Evolutionary conservation across 108 stramenopile species (phyloP), one percentile per base, ranked within the genome.

Genomic region (Skeletonema tropicum): DNA sequence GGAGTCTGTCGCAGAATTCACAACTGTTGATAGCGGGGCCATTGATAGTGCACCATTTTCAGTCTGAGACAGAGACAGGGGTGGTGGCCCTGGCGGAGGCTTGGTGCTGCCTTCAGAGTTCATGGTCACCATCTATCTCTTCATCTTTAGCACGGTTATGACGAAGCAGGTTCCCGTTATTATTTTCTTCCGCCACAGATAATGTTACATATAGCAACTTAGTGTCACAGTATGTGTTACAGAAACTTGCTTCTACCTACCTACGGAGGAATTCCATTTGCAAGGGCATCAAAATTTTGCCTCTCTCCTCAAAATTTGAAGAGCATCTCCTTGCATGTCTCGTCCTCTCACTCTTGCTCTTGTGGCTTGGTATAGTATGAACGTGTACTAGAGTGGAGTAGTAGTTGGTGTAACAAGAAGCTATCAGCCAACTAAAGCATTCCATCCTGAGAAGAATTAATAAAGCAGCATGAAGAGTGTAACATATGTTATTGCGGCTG

Each of bases 41-140:
- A 88, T 92, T 63, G 81, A 78, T 23, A 95, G 71, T 9, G 91
- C 81, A n/a, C 94, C 94, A 83, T 87, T 85, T 66, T 88, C 89
- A 15, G 90, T 82, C 68, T 76, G 78, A 61, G 83, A 83, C 19
- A 80, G 49, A 48, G 83, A 65, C 15, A 83, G 78, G 32, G 73
- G 41, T 3, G 79, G 61, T 42, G 42, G 66, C 59, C 64, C 58
- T 25, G 39, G 21, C n/a, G 55, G 74, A 21, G 76, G 66, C 59
- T 75, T 66, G 65, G 65, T 23, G 35, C 25, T 74, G 60, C 30
- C 52, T 55, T 55, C 21, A n/a, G 52, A 23, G 52, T n/a, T 55
- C 52, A 55, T 55, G 52, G 52, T 45, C 42, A 45, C 14, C 11
- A 45, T 38, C 36, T 36, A n/a, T n/a, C n/a, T n/a, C n/a, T n/a